Base-by-base conservation (phyloP, 2,329 filamentous ascomycete genomes). In the Ilyonectria sp. region DNA sequence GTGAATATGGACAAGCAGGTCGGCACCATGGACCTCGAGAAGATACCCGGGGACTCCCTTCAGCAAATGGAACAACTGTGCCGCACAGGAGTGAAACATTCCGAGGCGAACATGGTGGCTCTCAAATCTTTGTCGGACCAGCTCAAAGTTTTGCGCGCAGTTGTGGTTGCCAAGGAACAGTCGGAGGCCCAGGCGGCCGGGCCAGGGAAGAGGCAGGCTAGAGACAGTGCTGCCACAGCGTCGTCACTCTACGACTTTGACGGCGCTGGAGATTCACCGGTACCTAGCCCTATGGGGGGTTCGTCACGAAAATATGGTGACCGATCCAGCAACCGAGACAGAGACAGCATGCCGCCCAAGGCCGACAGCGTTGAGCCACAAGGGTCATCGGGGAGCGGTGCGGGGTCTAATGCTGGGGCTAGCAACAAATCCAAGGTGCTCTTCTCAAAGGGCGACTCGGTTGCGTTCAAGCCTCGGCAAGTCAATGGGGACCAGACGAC, bases 391-490 rank as follows among this genome's bases (percentile, higher is more conserved):
- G 79, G 78, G 29, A 79, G 82, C 81, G 62, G 76, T 72, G 60
- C 71, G 17, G 72, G 70, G 21, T 66, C 68, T 9, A 63, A 31
- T n/a, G 50, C 70, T 9, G 74, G 64, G 26, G 69, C 69, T 5
- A 74, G 68, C 67, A 77, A 73, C 69, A 82, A 77, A 67, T 83
- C 86, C 64, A 90, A 89, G 76, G 83, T 90, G 31, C 82, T 85
- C 15, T 92, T 91, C 71, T 81, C 84, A 65, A 87, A 88, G 70
- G 87, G 87, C n/a, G 89, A 91, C 69, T 87, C 90, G 65, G 90
- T 92, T 6, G 90, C 90, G 0, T 92, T 92, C 80, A 90, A 89
- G 73, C 87, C 89, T 1, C 91, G 90, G 75, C 76, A 81, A 8
- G 81, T 79, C 67, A 83, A 81, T 56, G 72, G 86, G 84, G 78